Conservation (phyloP, 2,329 filamentous ascomycete genomes). For the Aspergillus uvarum region DNA sequence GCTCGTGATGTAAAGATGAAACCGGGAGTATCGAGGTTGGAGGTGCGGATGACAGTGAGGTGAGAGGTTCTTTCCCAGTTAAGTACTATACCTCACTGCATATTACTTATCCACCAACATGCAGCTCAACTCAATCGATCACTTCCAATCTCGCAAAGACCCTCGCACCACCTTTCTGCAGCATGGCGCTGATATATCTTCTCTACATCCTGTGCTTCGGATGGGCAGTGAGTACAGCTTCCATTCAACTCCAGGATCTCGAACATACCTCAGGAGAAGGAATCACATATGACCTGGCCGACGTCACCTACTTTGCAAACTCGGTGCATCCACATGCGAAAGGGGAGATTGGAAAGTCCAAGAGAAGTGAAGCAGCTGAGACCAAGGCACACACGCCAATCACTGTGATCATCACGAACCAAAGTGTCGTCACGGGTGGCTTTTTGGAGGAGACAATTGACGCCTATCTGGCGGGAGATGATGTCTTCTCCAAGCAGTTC, state of each 20-base stretch:
- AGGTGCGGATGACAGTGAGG: not conserved
- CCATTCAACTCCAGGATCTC: not conserved
- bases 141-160: no score
- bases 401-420: conserved; percentile 10
- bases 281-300: conserved; percentile 3
- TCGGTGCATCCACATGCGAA: not conserved
- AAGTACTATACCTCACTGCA: no score
- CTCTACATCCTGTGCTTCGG: not conserved
- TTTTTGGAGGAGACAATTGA: conserved; percentile 2
- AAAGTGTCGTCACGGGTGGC: conserved; percentile 6
- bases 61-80: not conserved
- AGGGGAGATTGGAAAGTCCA: not conserved
- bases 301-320: conserved; percentile 12
- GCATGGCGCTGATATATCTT: not conserved
- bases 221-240: not conserved
- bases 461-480: conserved; percentile 19
- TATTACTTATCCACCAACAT: not conserved
- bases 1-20: not conserved
- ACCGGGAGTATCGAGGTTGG: not conserved
- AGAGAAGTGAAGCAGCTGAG: not conserved
- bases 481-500: conserved; percentile 14
- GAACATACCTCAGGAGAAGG: not conserved
- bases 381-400: not conserved
- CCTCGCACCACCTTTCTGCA: not conserved
- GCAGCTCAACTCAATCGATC: no score